Evolutionary conservation across 768 basidiomycete genomes (phyloP).

Genomic region (Kwoniella sp.): DNA sequence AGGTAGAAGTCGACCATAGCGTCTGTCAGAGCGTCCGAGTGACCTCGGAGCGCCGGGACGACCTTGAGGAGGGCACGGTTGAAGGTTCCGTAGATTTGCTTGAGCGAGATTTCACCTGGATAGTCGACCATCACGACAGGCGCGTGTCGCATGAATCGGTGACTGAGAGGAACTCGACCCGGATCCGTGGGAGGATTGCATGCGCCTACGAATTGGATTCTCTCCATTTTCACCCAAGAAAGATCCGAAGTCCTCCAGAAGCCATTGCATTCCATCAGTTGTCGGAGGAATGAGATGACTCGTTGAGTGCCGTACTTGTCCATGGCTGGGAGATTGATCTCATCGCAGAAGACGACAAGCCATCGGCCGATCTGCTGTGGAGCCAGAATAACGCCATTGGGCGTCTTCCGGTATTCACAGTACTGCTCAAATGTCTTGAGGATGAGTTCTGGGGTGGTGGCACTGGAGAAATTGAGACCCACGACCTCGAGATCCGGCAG

Average conservation of each 20-base stretch:
- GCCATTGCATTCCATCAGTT: constrained; percentile 90
- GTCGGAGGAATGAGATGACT: constrained; percentile 97
- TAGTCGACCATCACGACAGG: constrained; percentile 99
- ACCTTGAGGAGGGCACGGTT: constrained; percentile 95
- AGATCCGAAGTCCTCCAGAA: constrained; percentile 94
- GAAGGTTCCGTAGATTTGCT: constrained; percentile 98
- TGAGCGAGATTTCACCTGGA: constrained; percentile 92
- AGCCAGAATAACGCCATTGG: constrained; percentile 93
- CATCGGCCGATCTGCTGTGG: constrained; percentile 94
- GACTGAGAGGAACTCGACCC: constrained; percentile 95
- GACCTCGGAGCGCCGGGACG: constrained; percentile 86
- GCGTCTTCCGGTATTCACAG: constrained; percentile 97
- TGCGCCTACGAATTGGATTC: constrained; percentile 99
- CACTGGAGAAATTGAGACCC: constrained; percentile 98
- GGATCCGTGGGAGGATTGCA: constrained; percentile 99
- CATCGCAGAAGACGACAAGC: constrained; percentile 99
- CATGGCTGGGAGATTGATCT: constrained; percentile 94
- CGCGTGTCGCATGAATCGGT: constrained; percentile 95
- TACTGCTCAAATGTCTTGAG: constrained; percentile 99
- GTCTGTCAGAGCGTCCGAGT: constrained; percentile 90
- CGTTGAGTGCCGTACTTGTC: constrained; percentile 99
- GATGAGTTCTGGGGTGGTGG: constrained; percentile 95
- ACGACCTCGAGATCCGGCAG: constrained; percentile 99
- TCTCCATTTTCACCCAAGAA: constrained; percentile 95
- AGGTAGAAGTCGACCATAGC: constrained; percentile 97